Evolutionary conservation across 2,329 filamentous ascomycete genomes (phyloP).

Genomic region (Diaporthe vexans): DNA sequence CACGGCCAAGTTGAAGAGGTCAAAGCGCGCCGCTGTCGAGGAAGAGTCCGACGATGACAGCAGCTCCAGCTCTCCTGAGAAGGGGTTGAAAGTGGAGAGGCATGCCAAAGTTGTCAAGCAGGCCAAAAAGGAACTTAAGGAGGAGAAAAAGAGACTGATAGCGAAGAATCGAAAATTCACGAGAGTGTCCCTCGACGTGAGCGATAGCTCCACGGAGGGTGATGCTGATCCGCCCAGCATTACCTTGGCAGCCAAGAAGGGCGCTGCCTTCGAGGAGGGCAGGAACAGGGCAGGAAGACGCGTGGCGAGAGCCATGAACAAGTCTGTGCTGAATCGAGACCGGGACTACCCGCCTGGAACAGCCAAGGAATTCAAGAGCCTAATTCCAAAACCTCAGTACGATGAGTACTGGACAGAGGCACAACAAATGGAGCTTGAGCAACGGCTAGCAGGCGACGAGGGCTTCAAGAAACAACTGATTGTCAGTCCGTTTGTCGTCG

Average conservation of each 20-base stretch:
- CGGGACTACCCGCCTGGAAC: not conserved
- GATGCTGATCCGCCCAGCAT: not conserved
- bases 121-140: too few relatives aligned
- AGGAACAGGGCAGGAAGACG: not conserved
- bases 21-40: too few relatives aligned
- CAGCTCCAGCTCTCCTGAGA: too few relatives aligned
- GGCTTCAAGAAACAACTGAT: not conserved
- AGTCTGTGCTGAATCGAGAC: not conserved
- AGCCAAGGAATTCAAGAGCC: not conserved
- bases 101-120: too few relatives aligned
- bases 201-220: not conserved
- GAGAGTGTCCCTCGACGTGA: too few relatives aligned
- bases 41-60: too few relatives aligned
- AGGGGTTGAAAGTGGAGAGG: too few relatives aligned
- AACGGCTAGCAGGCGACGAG: not conserved
- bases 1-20: too few relatives aligned
- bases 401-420: not conserved
- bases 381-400: not conserved
- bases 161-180: too few relatives aligned
- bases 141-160: too few relatives aligned
- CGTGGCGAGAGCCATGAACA: not conserved
- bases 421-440: not conserved
- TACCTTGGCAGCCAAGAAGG: not conserved
- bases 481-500: not conserved
- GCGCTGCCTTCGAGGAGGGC: not conserved